Conservation (phyloP, 306 rosid species). For the Alnus glutinosa region DNA sequence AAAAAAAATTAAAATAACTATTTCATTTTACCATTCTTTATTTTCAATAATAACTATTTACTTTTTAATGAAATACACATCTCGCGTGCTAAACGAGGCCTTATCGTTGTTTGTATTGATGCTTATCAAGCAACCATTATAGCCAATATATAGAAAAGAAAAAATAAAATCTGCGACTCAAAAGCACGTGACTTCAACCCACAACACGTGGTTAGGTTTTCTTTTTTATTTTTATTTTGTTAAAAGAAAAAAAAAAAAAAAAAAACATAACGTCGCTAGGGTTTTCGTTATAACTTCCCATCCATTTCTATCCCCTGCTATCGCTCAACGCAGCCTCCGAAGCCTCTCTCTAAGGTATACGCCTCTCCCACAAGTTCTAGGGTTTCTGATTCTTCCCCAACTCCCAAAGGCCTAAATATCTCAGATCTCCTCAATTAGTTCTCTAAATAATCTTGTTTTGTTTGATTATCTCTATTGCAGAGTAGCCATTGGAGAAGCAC, state of each 20-base stretch:
- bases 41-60: no score
- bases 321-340: background rate
- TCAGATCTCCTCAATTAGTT: background rate
- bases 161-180: background rate
- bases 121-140: no score
- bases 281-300: background rate
- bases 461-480: conserved; percentile 6
- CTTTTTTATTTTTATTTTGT: background rate
- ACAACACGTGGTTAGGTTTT: conserved; percentile 11
- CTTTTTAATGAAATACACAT: no score
- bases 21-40: no score
- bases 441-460: background rate
- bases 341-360: background rate
- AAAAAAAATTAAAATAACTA: no score
- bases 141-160: no score
- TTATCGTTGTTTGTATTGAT: no score
- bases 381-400: background rate
- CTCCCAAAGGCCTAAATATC: background rate
- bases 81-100: no score
- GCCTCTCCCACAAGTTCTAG: background rate
- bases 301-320: background rate
- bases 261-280: background rate
- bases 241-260: no score
- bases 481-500: background rate
- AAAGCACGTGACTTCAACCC: background rate